Conservation (phyloP, 805 yeast species). For the Yarrowia sp. region DNA sequence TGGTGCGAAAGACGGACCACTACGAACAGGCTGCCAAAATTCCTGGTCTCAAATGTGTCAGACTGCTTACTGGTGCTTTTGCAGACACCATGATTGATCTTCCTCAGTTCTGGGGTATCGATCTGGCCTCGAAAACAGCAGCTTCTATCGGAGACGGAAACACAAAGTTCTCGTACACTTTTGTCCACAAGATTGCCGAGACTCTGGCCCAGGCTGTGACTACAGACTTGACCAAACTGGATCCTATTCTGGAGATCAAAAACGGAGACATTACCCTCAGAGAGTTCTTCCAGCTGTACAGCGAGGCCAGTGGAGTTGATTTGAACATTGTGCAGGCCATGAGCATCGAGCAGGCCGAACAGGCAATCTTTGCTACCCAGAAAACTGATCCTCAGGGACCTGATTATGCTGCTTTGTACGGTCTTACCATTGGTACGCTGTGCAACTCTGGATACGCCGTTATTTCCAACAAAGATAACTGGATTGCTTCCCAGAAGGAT, state of each 20-base stretch:
- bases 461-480: background rate
- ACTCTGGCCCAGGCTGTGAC: background rate
- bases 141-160: background rate
- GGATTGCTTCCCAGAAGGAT: slow-evolving; percentile 2
- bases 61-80: slow-evolving; percentile 17
- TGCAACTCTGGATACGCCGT: slow-evolving; percentile 3
- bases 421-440: background rate
- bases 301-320: background rate
- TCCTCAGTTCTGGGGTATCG: slow-evolving; percentile 16
- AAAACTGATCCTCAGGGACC: background rate
- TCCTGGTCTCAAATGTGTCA: background rate
- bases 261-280: slow-evolving; percentile 7
- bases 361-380: background rate
- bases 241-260: slow-evolving; percentile 5
- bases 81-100: background rate
- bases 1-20: slow-evolving; percentile 13
- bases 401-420: background rate
- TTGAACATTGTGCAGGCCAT: background rate
- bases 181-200: slow-evolving; percentile 4
- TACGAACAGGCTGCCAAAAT: background rate
- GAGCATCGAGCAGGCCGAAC: background rate
- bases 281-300: background rate
- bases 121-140: background rate
- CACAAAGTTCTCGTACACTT: background rate
- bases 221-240: background rate